Evolutionary conservation across 78 protist genomes (phyloP).

Genomic region (Dictyostelium purpureum): DNA sequence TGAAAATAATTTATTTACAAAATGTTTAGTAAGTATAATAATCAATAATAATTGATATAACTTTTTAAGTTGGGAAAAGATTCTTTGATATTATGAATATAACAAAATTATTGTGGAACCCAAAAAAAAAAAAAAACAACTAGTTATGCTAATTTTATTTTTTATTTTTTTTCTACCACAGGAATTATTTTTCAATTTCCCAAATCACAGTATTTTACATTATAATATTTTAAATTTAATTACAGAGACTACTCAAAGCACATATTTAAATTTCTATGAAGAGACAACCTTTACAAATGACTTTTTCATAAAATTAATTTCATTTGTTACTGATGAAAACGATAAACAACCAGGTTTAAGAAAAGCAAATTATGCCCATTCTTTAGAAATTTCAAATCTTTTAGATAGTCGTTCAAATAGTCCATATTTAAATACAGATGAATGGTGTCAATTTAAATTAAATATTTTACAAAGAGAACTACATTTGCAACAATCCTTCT

Average conservation of each 20-base stretch:
- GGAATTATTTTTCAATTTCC: conserved; percentile 20
- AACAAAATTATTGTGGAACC: too few relatives aligned
- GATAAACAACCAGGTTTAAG: conserved; percentile 21
- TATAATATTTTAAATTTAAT: conserved; percentile 33
- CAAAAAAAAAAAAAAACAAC: too few relatives aligned
- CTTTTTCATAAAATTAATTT: not conserved
- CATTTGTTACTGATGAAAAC: not conserved
- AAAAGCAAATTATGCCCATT: conserved; percentile 57
- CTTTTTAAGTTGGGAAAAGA: not conserved
- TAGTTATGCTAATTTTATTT: too few relatives aligned
- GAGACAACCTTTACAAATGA: not conserved
- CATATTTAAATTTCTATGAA: not conserved
- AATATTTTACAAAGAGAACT: conserved; percentile 25
- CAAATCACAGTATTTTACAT: conserved; percentile 48
- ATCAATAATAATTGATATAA: not conserved
- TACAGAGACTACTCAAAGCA: not conserved
- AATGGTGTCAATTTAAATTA: conserved; percentile 16
- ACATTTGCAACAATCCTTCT: conserved; percentile 9
- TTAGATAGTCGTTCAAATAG: not conserved
- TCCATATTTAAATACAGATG: not conserved
- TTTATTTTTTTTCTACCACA: too few relatives aligned
- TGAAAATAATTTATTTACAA: conserved; percentile 14
- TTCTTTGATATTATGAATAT: not conserved
- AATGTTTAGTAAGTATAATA: conserved; percentile 23
- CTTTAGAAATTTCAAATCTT: conserved; percentile 41